A percentile compares a stretch with the other conserved stretches of the same genome.
Conservation (phyloP, 116 monocot species). For the Trichopus zeylanicus region DNA sequence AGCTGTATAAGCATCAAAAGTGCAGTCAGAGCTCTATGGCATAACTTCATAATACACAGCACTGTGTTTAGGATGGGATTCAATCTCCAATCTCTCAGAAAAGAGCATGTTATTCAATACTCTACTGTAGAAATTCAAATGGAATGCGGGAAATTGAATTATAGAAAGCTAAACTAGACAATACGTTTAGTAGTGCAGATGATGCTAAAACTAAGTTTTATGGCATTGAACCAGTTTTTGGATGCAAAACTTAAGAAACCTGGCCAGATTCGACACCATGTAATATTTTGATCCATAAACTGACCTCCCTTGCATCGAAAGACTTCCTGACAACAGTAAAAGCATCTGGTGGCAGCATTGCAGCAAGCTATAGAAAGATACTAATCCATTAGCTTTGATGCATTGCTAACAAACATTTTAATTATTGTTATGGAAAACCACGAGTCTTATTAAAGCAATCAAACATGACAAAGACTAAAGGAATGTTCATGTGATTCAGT, state of each 20-base stretch:
- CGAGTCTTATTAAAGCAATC: no score
- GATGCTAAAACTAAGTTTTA: background rate
- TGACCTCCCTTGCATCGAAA: constrained; percentile 96
- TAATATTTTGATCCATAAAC: background rate
- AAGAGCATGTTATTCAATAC: no score
- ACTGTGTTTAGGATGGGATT: background rate
- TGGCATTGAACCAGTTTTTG: background rate
- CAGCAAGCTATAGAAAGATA: constrained; percentile 52
- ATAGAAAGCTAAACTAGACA: background rate
- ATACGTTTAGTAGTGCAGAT: background rate
- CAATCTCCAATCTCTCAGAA: background rate
- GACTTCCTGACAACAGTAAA: constrained; percentile 85
- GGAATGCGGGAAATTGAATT: no score
- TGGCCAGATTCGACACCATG: background rate
- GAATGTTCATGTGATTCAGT: background rate
- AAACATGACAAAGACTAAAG: background rate
- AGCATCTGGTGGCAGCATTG: constrained; percentile 80
- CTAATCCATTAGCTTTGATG: background rate
- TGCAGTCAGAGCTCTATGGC: background rate
- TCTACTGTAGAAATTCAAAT: no score
- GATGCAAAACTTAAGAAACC: background rate
- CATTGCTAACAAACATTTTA: background rate
- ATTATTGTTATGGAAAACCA: background rate
- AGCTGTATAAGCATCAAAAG: constrained; percentile 36
- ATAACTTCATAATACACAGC: background rate